Evolutionary conservation across 352 stramenopile species (phyloP).

Genomic region (Plasmopara muralis): DNA sequence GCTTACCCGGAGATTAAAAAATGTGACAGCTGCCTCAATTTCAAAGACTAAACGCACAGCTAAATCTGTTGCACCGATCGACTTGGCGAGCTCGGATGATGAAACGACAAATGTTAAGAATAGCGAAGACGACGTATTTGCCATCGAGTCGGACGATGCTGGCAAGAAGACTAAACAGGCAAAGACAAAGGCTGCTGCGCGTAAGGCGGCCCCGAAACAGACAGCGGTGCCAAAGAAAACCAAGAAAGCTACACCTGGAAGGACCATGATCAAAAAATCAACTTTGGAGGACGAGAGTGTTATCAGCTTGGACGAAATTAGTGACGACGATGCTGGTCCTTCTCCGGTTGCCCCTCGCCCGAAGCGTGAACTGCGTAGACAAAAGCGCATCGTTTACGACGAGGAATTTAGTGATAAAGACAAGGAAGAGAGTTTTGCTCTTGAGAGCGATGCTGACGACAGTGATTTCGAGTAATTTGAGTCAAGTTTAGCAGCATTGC

Average conservation of each 20-base stretch:
- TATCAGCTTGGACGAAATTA: slow-evolving; percentile 15
- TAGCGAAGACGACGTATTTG: slow-evolving; percentile 64
- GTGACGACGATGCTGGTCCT: slow-evolving; percentile 18
- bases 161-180: slow-evolving; percentile 28
- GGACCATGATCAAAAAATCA: slow-evolving; percentile 10
- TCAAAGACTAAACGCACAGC: slow-evolving; percentile 12
- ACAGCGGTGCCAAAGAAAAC: slow-evolving; percentile 20
- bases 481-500: background rate
- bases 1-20: slow-evolving; percentile 48
- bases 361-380: slow-evolving; percentile 30
- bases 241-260: slow-evolving; percentile 1
- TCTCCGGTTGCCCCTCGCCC: slow-evolving; percentile 23
- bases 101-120: slow-evolving; percentile 19
- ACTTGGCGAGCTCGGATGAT: slow-evolving; percentile 47
- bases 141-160: slow-evolving; percentile 36
- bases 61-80: slow-evolving; percentile 25
- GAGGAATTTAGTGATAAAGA: slow-evolving; percentile 57
- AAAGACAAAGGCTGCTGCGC: slow-evolving; percentile 29
- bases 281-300: slow-evolving; percentile 25
- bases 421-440: slow-evolving; percentile 43
- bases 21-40: slow-evolving; percentile 24
- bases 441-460: slow-evolving; percentile 45
- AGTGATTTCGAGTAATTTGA: slow-evolving; percentile 43
- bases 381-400: slow-evolving; percentile 46
- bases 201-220: slow-evolving; percentile 30